Base-by-base conservation (phyloP, 768 basidiomycete species). In the Rossbeevera mucosa region DNA sequence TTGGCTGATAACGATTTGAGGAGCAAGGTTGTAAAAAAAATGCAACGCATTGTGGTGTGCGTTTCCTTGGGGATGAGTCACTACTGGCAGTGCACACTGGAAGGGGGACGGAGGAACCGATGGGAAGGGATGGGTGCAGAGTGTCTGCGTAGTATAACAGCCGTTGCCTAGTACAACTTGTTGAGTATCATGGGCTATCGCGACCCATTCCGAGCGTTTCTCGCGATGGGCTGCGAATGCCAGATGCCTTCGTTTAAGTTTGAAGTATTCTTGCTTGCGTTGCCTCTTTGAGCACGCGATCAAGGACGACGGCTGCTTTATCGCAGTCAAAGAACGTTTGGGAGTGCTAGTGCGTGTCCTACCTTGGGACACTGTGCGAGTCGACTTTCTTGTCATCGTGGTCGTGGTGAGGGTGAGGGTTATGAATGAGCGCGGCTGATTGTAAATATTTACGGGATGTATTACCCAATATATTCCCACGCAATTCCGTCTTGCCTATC, bases 121-220 rank as follows among this genome's bases (percentile, higher is more conserved):
- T 4, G 47, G 47, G 29, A 47, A 21, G 41, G 52, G 29, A 44
- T 49, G 44, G 40, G 54, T 44, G n/a, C 56, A 46, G 20, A 53
- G 44, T 42, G 43, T 57, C 53, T 68, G 68, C 56, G 69, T 65
- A 50, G 64, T 60, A 64, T 75, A 75, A 66, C 71, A 64, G 57
- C 74, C 74, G 63, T 73, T 67, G 16, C 72, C 74, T 50, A 72
- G 63, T 49, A 73, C 64, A 45, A 75, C 71, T 46, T 56, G 56
- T 43, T 67, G 66, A 5, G 74, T 75, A 54, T 74, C 74, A 33
- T 43, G 52, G 22, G 74, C 74, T 1, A 62, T 67, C 42, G 61
- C 56, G 16, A 63, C 63, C 71, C 73, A 72, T 44, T 59, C 51
- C 8, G 61, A 64, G 21, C 66, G 65, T 43, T 53, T 66, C 50